These are phyloP conservation scores for Mangifera indica DNA, from an alignment of 345 rosid species.

Conservation along the genomic window DNA sequence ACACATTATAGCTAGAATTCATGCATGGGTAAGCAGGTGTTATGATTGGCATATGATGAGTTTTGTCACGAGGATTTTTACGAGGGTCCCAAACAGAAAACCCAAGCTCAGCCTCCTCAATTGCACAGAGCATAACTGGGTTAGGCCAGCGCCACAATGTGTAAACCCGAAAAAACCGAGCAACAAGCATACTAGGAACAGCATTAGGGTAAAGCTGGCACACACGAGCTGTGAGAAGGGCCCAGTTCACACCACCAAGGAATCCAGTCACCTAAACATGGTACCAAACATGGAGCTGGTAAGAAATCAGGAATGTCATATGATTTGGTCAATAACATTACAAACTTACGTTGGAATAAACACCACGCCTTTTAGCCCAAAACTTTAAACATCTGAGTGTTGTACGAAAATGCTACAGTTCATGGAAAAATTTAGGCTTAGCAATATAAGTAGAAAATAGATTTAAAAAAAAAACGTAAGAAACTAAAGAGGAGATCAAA, in stretches of 20 bases:
- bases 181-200: slow-evolving; percentile 64
- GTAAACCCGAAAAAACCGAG: slow-evolving; percentile 68
- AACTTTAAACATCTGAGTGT: slow-evolving; percentile 63
- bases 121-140: slow-evolving; percentile 72
- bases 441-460: slow-evolving; percentile 3
- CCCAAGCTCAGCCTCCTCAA: slow-evolving; percentile 62
- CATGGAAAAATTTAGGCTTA: neutral
- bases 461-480: slow-evolving; percentile 1
- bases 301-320: neutral
- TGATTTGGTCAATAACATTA: neutral
- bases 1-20: slow-evolving; percentile 81
- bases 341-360: slow-evolving; percentile 62
- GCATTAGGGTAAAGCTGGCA: slow-evolving; percentile 79
- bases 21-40: slow-evolving; percentile 76
- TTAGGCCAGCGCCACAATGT: slow-evolving; percentile 80
- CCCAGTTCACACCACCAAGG: slow-evolving; percentile 84
- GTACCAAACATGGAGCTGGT: neutral
- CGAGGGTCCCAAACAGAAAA: slow-evolving; percentile 79
- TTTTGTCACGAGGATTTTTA: slow-evolving; percentile 58
- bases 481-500: neutral
- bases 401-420: slow-evolving; percentile 55
- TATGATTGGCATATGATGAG: slow-evolving; percentile 72
- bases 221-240: slow-evolving; percentile 67
- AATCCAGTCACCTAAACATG: slow-evolving; percentile 72
- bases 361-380: slow-evolving; percentile 75